Evolutionary conservation across 352 stramenopile genomes (phyloP), one percentile per base, ranked within the genome.

Genomic region (Globisporangium middletonii): DNA sequence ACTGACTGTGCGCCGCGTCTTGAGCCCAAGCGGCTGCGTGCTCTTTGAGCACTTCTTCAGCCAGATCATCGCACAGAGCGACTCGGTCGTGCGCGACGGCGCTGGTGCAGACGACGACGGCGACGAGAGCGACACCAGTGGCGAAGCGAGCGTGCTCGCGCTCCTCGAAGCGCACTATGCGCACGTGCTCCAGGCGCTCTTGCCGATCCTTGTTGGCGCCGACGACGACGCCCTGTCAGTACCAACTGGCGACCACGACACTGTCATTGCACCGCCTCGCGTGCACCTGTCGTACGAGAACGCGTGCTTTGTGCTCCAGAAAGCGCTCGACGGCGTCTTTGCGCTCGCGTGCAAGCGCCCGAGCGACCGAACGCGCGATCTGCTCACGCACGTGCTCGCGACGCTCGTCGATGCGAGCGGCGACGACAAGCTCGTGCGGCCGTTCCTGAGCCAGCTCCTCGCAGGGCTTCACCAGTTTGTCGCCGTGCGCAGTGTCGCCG

Each of bases 41-140:
- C 44, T 91, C 0, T 83, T 88, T 46, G 81, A 88, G 55, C 79
- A 89, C 53, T 51, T 91, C 2, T 51, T 91, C 19, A 73, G 64
- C 19, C 73, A 72, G 49, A 64, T 73, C 35, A 62, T 83, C 15
- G 55, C 71, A 8, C 55, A 69, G 2, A 76, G 69, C 50, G 55
- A 55, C 23, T 75, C 65, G 18, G 7, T 43, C 46, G 55, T 72
- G n/a, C 68, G 73, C 52, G 60, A 68, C 45, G 61, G 66, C 18
- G 63, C 57, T 28, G 52, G 61, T 30, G 43, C 63, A 16, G 74
- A 88, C 35, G 66, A 76, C 55, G 52, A 64, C 0, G 75, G 88
- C 41, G 71, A 68, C 19, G 19, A 27, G 1, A 42, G 50, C 9
- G 62, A 45, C 13, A 13, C 5, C 41, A 48, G 16, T 23, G 19